Evolutionary conservation across 2,329 filamentous ascomycete species (phyloP).

Genomic region (Fusarium liriodendri): DNA sequence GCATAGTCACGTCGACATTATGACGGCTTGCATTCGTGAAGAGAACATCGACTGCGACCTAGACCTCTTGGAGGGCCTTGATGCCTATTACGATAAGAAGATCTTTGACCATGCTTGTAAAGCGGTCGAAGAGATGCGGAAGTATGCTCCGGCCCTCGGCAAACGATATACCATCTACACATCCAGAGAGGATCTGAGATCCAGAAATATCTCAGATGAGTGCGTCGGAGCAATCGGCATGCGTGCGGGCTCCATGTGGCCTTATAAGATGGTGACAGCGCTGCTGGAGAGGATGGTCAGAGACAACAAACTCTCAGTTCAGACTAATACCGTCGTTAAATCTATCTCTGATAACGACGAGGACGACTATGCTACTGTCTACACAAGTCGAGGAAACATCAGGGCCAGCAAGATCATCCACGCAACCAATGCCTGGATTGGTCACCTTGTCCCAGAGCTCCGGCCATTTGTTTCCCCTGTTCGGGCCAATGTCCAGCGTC

Average conservation of each 20-base stretch:
- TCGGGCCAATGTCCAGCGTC: conserved; percentile 3
- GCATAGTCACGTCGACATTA: conserved; percentile 32
- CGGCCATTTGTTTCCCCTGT: conserved; percentile 19
- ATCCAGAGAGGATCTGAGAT: not conserved
- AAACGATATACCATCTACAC: conserved; percentile 21
- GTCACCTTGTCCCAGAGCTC: conserved; percentile 39
- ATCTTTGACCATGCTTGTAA: conserved; percentile 19
- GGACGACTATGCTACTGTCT: conserved; percentile 16
- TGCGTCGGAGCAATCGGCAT: conserved; percentile 25
- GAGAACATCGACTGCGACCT: conserved; percentile 36
- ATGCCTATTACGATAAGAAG: conserved; percentile 14
- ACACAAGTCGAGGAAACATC: conserved; percentile 36
- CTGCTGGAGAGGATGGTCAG: conserved; percentile 14
- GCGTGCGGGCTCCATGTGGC: conserved; percentile 37
- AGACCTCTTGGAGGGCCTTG: not conserved
- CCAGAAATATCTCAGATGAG: conserved; percentile 8
- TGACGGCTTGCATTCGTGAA: conserved; percentile 25
- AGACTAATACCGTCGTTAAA: conserved; percentile 35
- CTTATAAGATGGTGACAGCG: conserved; percentile 37
- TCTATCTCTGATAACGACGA: conserved; percentile 7
- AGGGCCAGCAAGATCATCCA: conserved; percentile 35
- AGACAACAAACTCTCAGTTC: conserved; percentile 24
- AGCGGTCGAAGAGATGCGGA: conserved; percentile 31
- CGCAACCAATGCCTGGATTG: conserved; percentile 43
- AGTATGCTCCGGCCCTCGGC: conserved; percentile 26